These are phyloP conservation scores for Penicillium egyptiacum DNA, from an alignment of 495 filamentous ascomycete genomes.

Conservation along the genomic window DNA sequence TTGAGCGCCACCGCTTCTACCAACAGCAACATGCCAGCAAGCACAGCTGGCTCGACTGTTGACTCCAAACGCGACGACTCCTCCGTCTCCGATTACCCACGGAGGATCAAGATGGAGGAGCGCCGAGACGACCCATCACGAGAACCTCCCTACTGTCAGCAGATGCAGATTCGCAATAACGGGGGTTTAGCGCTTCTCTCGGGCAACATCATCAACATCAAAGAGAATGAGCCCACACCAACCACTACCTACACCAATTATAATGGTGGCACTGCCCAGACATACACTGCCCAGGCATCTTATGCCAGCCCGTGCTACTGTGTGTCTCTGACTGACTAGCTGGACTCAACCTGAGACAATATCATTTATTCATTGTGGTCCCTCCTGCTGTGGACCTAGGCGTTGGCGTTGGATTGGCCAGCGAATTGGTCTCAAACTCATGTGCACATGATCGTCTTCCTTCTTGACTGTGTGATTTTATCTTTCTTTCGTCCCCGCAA, in stretches of 20 bases:
- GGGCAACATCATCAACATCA: constrained; percentile 55
- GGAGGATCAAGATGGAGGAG: constrained; percentile 78
- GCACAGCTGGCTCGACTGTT: constrained; percentile 18
- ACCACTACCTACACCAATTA: constrained; percentile 36
- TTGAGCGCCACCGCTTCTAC: constrained; percentile 31
- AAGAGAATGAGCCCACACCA: constrained; percentile 55
- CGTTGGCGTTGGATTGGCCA: constrained; percentile 30
- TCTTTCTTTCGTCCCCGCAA: constrained; percentile 12
- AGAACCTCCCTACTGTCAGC: constrained; percentile 62
- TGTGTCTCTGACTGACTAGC: constrained; percentile 41
- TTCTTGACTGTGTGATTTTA: constrained; percentile 28
- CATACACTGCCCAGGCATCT: constrained; percentile 42
- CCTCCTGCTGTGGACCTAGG: constrained; percentile 20
- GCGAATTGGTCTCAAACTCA: constrained; percentile 24
- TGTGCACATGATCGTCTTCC: constrained; percentile 31
- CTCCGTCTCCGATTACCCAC: constrained; percentile 55
- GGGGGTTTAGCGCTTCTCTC: constrained; percentile 46
- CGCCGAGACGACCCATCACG: constrained; percentile 53
- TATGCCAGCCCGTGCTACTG: constrained; percentile 47
- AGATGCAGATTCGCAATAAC: constrained; percentile 62
- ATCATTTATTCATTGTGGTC: constrained; percentile 25
- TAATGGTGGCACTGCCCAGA: constrained; percentile 29
- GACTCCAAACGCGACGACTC: constrained; percentile 22
- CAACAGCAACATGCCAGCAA: constrained; percentile 22
- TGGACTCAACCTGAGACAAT: constrained; percentile 21